phyloP scores from a whole-genome alignment of 2,329 filamentous ascomycete genomes.

The Exserohilum rostratum region DNA sequence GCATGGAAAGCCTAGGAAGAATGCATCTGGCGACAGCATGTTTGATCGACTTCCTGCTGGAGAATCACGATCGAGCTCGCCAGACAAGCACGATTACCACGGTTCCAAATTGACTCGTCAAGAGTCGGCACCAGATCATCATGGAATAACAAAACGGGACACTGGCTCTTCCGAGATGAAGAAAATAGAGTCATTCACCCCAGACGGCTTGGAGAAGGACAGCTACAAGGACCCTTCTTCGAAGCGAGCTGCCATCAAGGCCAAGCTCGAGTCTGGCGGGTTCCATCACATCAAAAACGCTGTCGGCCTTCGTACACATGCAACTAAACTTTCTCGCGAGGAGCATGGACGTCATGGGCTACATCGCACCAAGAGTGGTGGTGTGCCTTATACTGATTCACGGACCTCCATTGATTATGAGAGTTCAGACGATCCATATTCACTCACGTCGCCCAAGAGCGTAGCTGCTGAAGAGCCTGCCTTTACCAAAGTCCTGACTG shows the following conservation, averaged over 20 bases:
- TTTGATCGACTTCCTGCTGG: slow-evolving; percentile 48
- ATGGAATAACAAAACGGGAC: slow-evolving; percentile 36
- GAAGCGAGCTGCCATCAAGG: slow-evolving; percentile 72
- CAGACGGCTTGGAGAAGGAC: slow-evolving; percentile 53
- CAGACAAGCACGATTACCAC: slow-evolving; percentile 57
- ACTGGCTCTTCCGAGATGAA: slow-evolving; percentile 38
- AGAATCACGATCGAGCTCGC: slow-evolving; percentile 56
- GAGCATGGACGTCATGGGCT: slow-evolving; percentile 36
- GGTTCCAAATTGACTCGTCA: slow-evolving; percentile 57
- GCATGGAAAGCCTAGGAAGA: slow-evolving; percentile 84
- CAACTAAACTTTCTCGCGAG: slow-evolving; percentile 48
- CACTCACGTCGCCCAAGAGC: slow-evolving; percentile 21
- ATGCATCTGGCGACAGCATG: slow-evolving; percentile 41
- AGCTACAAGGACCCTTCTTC: slow-evolving; percentile 62
- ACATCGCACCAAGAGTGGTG: slow-evolving; percentile 29
- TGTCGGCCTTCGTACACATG: slow-evolving; percentile 63
- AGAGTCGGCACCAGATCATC: slow-evolving; percentile 52
- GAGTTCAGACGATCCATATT: slow-evolving; percentile 16
- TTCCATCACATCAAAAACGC: slow-evolving; percentile 86
- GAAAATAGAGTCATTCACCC: slow-evolving; percentile 25
- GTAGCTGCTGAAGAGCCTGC: slow-evolving; percentile 31
- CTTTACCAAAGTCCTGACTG: slow-evolving; percentile 42
- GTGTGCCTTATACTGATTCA: slow-evolving; percentile 17
- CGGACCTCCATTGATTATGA: slow-evolving; percentile 15
- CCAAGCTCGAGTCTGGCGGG: slow-evolving; percentile 78